Evolutionary conservation across 148 eudicot genomes (phyloP).

Genomic region (Dysphania ambrosioides): DNA sequence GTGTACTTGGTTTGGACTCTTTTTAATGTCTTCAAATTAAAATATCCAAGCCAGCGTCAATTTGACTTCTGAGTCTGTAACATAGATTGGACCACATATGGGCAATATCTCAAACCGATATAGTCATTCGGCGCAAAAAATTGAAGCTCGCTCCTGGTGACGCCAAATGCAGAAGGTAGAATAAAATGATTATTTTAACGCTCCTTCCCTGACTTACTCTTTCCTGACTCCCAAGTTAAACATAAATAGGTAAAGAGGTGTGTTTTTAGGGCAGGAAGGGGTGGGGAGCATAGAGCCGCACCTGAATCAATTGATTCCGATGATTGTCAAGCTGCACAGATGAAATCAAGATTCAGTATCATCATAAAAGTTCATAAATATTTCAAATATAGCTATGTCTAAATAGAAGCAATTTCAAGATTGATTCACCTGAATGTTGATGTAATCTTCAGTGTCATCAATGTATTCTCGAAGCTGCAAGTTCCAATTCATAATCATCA

Average conservation of each 20-base stretch:
- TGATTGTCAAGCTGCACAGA: constrained; percentile 74
- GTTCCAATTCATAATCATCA: constrained; percentile 9
- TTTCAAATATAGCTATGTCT: background rate
- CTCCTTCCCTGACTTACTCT: too few relatives aligned
- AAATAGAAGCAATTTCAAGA: background rate
- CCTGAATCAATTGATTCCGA: constrained; percentile 79
- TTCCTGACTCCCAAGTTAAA: background rate
- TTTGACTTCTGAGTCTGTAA: too few relatives aligned
- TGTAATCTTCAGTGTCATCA: constrained; percentile 79
- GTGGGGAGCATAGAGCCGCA: constrained; percentile 11
- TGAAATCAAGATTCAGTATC: constrained; percentile 17
- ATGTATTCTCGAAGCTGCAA: constrained; percentile 76
- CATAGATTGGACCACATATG: too few relatives aligned
- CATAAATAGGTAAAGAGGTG: background rate
- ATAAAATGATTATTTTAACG: too few relatives aligned
- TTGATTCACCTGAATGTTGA: constrained; percentile 58
- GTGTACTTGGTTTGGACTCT: too few relatives aligned
- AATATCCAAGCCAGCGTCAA: too few relatives aligned
- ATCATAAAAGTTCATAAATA: constrained; percentile 7
- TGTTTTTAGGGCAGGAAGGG: background rate
- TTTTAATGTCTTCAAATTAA: too few relatives aligned
- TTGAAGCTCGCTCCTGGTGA: too few relatives aligned
- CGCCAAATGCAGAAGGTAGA: background rate
- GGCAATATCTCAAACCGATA: too few relatives aligned
- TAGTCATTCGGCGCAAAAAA: too few relatives aligned